These are phyloP conservation scores for Penicillium glabrum DNA, from an alignment of 2,329 filamentous ascomycete genomes.

Conservation along the genomic window DNA sequence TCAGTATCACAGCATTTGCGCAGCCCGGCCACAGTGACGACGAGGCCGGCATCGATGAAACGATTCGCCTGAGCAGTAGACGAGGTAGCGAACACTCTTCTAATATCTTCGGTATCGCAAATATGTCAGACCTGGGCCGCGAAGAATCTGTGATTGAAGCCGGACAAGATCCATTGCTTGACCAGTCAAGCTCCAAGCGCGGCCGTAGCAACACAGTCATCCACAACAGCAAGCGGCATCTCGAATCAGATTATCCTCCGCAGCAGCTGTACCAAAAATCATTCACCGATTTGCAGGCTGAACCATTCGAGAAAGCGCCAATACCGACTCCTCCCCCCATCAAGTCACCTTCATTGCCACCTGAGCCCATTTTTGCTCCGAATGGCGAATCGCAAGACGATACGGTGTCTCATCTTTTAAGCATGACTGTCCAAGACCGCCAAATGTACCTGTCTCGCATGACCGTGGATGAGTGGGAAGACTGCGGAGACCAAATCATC, in stretches of 20 bases:
- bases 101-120: slow-evolving; percentile 33
- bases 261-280: slow-evolving; percentile 46
- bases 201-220: slow-evolving; percentile 25
- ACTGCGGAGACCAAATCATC: slow-evolving; percentile 62
- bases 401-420: slow-evolving; percentile 39
- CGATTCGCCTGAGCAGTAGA: slow-evolving; percentile 21
- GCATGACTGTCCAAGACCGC: slow-evolving; percentile 42
- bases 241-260: slow-evolving; percentile 50
- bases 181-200: slow-evolving; percentile 27
- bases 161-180: slow-evolving; percentile 33
- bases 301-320: slow-evolving; percentile 50
- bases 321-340: slow-evolving; percentile 27
- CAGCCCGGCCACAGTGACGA: slow-evolving; percentile 20
- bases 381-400: slow-evolving; percentile 28
- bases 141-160: slow-evolving; percentile 26
- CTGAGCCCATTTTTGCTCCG: slow-evolving; percentile 18
- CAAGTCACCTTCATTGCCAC: slow-evolving; percentile 20
- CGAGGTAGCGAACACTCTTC: slow-evolving; percentile 27
- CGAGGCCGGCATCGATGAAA: slow-evolving; percentile 21
- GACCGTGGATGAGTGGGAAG: slow-evolving; percentile 58
- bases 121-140: slow-evolving; percentile 30
- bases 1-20: slow-evolving; percentile 19
- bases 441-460: slow-evolving; percentile 53
- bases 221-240: slow-evolving; percentile 29
- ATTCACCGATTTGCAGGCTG: slow-evolving; percentile 50